Base-by-base conservation (phyloP, 305 asterid species). In the Fraxinus latifolia region DNA sequence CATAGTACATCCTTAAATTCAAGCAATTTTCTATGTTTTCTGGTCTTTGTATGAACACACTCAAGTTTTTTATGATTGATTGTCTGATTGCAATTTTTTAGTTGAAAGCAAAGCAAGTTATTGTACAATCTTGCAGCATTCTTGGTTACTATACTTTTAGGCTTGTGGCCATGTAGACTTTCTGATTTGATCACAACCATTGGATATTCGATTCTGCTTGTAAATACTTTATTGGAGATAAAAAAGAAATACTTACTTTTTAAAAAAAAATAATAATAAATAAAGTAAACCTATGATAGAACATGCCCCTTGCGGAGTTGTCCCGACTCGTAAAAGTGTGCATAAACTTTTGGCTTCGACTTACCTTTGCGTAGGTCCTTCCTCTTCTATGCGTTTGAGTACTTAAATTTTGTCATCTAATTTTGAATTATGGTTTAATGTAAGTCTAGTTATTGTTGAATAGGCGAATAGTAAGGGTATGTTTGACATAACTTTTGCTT, bases 1-100 rank as follows among this genome's bases (percentile, higher is more conserved):
- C 86, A 27, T 89, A 91, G 93, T 79, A 78, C 70, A 8, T 36
- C 53, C 21, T 67, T 60, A 19, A 42, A 39, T 76, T 42, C 75
- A 74, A 72, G 15, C 31, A 76, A 81, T 77, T 86, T 82, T 78
- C 70, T 80, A 74, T 86, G 72, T 80, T 23, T 27, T 4, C 11
- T 36, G 82, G 58, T 70, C 62, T 29, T 83, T 44, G 34, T 81
- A 36, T 79, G 83, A 75, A 74, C 44, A 58, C 50, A 7, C 42
- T 36, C 31, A 25, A 67, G 74, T 25, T 79, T 39, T 81, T 83
- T 31, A n/a, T 58, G 39, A 77, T 82, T 60, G 67, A 65, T 80
- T 85, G 85, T 90, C 75, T 79, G 80, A 71, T 84, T 32, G 82
- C 79, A 47, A 47, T 50, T 36, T 76, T 68, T 19, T 11, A 3